These are phyloP conservation scores for Amaranthus palmeri DNA, from an alignment of 148 eudicot species.

Conservation along the genomic window DNA sequence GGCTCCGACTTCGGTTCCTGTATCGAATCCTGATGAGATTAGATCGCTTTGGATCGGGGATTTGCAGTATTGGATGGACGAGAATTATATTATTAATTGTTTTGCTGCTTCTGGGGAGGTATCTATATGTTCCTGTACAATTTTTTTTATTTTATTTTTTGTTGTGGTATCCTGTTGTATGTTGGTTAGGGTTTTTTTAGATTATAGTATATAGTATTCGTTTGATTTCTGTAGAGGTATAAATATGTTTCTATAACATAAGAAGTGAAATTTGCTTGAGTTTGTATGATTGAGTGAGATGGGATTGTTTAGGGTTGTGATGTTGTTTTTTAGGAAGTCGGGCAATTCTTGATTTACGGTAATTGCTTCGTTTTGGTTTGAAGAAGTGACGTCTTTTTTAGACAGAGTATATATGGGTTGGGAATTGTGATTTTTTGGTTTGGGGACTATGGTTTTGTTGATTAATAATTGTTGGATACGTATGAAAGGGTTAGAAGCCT, in stretches of 20 bases:
- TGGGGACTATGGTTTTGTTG: neutral
- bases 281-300: no score
- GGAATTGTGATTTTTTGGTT: neutral
- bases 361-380: neutral
- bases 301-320: neutral
- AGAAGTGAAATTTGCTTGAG: no score
- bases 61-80: slow-evolving; percentile 95
- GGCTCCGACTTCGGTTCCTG: slow-evolving; percentile 10
- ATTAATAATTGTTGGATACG: no score
- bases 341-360: neutral
- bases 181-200: neutral
- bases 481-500: no score
- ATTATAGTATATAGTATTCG: no score
- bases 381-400: no score
- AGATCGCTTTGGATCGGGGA: slow-evolving; percentile 94
- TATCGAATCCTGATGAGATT: slow-evolving; percentile 49
- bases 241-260: no score
- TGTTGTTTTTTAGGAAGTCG: neutral
- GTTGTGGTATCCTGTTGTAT: neutral
- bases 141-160: neutral
- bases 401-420: no score
- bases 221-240: no score
- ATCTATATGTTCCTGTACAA: neutral
- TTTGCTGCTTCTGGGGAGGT: slow-evolving; percentile 82
- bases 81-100: slow-evolving; percentile 51